Percentiles rank a stretch among this genome's conserved stretches.
These are phyloP conservation scores for Apophysomyces trapeziformis DNA, from an alignment of 371 early-diverging fungal genomes.

Conservation along the genomic window DNA sequence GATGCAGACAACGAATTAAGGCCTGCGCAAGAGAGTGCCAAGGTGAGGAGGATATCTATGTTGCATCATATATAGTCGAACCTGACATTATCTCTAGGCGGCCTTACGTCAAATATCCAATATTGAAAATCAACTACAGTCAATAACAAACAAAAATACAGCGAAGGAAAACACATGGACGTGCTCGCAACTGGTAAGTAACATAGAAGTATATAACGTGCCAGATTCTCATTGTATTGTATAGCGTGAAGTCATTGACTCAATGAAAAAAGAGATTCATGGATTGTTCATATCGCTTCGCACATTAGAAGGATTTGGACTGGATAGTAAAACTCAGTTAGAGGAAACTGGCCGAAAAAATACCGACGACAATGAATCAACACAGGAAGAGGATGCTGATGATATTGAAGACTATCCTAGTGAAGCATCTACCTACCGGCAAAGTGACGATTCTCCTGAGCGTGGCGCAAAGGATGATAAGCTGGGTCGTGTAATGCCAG, in stretches of 20 bases:
- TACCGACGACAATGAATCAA: neutral
- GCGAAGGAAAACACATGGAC: constrained; percentile 28
- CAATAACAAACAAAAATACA: neutral
- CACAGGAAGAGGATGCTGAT: constrained; percentile 9
- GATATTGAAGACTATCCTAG: constrained; percentile 9
- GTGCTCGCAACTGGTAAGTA: constrained; percentile 30
- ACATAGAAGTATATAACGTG: neutral
- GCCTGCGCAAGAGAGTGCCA: constrained; percentile 49
- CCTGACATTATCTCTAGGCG: neutral
- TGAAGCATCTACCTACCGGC: constrained; percentile 2
- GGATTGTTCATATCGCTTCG: constrained; percentile 34
- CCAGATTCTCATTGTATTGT: neutral
- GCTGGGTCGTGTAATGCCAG: neutral
- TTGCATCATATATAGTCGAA: neutral
- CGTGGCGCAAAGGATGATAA: neutral
- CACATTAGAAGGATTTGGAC: constrained; percentile 46
- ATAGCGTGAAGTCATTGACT: constrained; percentile 18
- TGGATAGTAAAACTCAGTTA: constrained; percentile 28
- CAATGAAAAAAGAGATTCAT: constrained; percentile 16
- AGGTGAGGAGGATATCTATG: constrained; percentile 22
- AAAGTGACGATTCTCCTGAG: neutral
- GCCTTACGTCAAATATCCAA: constrained; percentile 23
- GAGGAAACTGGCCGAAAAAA: neutral
- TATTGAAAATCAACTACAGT: constrained; percentile 16
- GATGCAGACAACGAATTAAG: constrained; percentile 49